These are phyloP conservation scores for Geosiphon pyriformis DNA, from an alignment of 192 early-diverging fungal genomes.

Conservation along the genomic window DNA sequence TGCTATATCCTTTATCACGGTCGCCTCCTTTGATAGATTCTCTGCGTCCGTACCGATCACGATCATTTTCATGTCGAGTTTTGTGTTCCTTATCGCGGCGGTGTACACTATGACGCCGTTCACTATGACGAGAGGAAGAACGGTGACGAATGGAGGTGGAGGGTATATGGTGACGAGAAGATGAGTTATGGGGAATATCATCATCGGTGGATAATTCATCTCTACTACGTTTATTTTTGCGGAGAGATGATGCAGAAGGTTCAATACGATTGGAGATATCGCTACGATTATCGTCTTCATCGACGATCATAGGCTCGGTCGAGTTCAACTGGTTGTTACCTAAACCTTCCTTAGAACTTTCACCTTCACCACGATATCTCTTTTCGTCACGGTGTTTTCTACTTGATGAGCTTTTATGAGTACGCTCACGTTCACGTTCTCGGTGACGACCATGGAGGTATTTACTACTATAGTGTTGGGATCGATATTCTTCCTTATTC, in stretches of 20 bases:
- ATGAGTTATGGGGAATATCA: conserved; percentile 22
- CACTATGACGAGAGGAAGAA: conserved; percentile 24
- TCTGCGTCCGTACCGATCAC: conserved; percentile 16
- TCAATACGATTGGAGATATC: conserved; percentile 34
- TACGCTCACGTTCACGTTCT: conserved; percentile 25
- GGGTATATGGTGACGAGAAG: conserved; percentile 8
- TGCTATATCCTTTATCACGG: conserved; percentile 7
- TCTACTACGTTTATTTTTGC: conserved; percentile 29
- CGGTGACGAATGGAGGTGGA: conserved; percentile 9
- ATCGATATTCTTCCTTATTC: conserved; percentile 5
- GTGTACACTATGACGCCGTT: conserved; percentile 18
- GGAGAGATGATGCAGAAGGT: conserved; percentile 23
- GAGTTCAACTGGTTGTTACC: conserved; percentile 33
- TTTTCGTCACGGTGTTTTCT: conserved; percentile 1
- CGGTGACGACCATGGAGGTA: not conserved
- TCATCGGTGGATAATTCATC: conserved; percentile 26
- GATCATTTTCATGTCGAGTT: conserved; percentile 19
- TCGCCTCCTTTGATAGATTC: conserved; percentile 12
- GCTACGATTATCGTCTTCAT: conserved; percentile 41
- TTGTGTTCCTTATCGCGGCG: conserved; percentile 13
- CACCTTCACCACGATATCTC: conserved; percentile 23
- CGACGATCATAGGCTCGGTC: conserved; percentile 31
- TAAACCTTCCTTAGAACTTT: conserved; percentile 36
- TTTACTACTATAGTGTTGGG: conserved; percentile 14
- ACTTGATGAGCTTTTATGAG: conserved; percentile 16